phyloP scores from a whole-genome alignment of 2,329 filamentous ascomycete species.

The Venturia asperata region DNA sequence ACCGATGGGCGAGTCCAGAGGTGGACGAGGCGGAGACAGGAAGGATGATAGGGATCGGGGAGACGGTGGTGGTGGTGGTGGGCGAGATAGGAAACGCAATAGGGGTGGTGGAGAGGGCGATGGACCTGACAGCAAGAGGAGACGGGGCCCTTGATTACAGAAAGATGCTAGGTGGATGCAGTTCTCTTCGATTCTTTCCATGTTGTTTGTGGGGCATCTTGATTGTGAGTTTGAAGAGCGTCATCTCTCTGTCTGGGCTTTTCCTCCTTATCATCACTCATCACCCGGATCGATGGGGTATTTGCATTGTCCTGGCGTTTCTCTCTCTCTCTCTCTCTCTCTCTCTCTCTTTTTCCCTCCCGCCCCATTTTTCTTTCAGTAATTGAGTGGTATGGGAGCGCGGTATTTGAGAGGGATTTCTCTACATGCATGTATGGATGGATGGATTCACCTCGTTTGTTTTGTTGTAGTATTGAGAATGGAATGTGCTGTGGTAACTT shows the following conservation, averaged over 20 bases:
- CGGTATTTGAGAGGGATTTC: not conserved
- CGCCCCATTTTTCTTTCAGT: not conserved
- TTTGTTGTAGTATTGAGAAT: not conserved
- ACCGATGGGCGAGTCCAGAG: conserved; percentile 13
- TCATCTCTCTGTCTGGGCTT: not conserved
- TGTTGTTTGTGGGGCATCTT: conserved; percentile 2
- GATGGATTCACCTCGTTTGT: too few species aligned
- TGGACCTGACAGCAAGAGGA: conserved; percentile 21
- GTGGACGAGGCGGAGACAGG: conserved; percentile 19
- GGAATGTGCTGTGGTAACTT: too few species aligned
- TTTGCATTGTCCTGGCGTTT: not conserved
- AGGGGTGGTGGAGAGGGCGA: conserved; percentile 1
- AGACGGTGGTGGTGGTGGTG: conserved; percentile 21
- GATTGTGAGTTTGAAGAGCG: not conserved
- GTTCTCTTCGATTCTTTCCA: conserved; percentile 2
- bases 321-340: not conserved
- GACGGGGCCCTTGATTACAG: conserved; percentile 11
- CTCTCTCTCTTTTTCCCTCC: not conserved
- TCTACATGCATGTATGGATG: not conserved
- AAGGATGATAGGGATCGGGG: conserved; percentile 19
- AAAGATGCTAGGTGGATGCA: not conserved
- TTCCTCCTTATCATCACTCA: not conserved
- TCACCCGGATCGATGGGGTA: not conserved
- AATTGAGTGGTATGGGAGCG: not conserved
- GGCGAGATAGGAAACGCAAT: conserved; percentile 20